phyloP scores from a whole-genome alignment of 768 basidiomycete genomes.

The Pleurotus tuoliensis region DNA sequence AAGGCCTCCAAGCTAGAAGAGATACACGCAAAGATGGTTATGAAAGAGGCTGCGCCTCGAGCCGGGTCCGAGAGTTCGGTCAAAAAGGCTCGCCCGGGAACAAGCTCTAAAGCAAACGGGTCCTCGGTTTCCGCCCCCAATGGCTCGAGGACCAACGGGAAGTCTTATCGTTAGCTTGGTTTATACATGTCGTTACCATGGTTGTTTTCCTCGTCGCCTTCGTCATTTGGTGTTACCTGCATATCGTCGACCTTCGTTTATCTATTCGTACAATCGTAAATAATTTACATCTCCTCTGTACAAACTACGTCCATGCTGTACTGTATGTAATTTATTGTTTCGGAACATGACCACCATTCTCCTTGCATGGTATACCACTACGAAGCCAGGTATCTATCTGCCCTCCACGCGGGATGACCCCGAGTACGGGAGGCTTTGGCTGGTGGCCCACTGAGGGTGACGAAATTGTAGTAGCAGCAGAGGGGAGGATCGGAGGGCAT shows the following conservation, averaged over 20 bases:
- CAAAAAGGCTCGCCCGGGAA: conserved; percentile 60
- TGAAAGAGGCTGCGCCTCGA: conserved; percentile 74
- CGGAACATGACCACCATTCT: neutral
- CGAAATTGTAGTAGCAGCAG: no score
- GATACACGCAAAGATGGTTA: conserved; percentile 95
- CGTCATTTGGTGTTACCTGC: conserved; percentile 15
- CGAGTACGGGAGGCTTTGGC: no score
- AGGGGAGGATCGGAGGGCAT: no score
- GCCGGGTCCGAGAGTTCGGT: conserved; percentile 44
- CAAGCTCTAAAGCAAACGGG: conserved; percentile 51
- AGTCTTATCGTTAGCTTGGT: conserved; percentile 49
- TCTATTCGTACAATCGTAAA: conserved; percentile 17
- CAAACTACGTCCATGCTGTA: neutral
- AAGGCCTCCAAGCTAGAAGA: conserved; percentile 91
- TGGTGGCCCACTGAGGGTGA: no score
- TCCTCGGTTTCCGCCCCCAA: conserved; percentile 36
- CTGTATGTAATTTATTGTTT: conserved; percentile 5
- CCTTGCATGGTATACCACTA: no score
- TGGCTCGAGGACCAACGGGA: conserved; percentile 52
- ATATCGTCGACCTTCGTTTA: conserved; percentile 11
- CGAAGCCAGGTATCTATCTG: no score
- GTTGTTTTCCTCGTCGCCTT: conserved; percentile 18
- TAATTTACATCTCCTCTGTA: conserved; percentile 6
- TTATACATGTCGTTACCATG: conserved; percentile 12
- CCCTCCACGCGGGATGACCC: no score